Conservation (phyloP, 2,329 filamentous ascomycete genomes). For the Bipolaris zeicola region DNA sequence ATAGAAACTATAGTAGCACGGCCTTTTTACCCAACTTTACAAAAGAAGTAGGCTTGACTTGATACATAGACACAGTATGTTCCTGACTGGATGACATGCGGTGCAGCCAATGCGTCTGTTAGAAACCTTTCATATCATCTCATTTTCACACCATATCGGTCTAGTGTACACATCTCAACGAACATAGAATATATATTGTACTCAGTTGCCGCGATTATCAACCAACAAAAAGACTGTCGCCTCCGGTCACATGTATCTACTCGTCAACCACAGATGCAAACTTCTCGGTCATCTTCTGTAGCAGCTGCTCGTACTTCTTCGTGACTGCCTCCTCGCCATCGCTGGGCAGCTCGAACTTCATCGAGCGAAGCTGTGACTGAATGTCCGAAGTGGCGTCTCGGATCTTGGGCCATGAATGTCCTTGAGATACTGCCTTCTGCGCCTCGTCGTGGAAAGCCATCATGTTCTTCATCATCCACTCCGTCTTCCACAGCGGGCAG, state of each 20-base stretch:
- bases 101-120: too few relatives aligned
- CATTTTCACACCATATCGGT: too few relatives aligned
- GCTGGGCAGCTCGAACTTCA: constrained; percentile 95
- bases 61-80: too few relatives aligned
- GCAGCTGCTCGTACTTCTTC: constrained; percentile 94
- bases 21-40: too few relatives aligned
- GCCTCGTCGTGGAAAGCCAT: constrained; percentile 97
- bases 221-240: neutral
- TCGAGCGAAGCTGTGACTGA: constrained; percentile 80
- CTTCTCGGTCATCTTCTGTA: constrained; percentile 93
- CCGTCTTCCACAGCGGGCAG: constrained; percentile 99
- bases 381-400: constrained; percentile 88
- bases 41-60: too few relatives aligned
- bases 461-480: constrained; percentile 99
- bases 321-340: constrained; percentile 80
- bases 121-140: too few relatives aligned
- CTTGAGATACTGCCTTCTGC: constrained; percentile 91
- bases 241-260: constrained; percentile 62
- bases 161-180: too few relatives aligned
- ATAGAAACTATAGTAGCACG: too few relatives aligned
- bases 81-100: too few relatives aligned
- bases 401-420: constrained; percentile 90
- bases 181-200: too few relatives aligned
- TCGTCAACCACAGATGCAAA: constrained; percentile 96
- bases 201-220: too few relatives aligned